Evolutionary conservation across 768 basidiomycete genomes (phyloP).

Genomic region (Peribolospora baueri): DNA sequence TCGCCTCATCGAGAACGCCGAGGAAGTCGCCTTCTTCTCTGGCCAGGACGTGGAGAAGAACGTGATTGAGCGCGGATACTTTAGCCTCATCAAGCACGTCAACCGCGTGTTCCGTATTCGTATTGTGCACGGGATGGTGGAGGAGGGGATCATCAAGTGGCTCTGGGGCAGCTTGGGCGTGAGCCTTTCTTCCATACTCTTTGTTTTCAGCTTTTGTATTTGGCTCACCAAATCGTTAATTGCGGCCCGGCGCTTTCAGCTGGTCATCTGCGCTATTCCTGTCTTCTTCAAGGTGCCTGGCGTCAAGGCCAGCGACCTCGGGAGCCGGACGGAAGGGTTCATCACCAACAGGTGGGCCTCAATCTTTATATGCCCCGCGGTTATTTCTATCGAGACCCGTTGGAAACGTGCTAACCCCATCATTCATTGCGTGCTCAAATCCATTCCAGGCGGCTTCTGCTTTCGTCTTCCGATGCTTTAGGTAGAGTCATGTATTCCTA

Average conservation of each 20-base stretch:
- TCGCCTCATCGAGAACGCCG: conserved; percentile 62
- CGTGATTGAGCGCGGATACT: conserved; percentile 70
- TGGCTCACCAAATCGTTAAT: neutral
- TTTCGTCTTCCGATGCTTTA: conserved; percentile 44
- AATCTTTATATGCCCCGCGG: too few relatives aligned
- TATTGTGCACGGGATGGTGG: conserved; percentile 75
- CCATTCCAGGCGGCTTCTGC: conserved; percentile 8
- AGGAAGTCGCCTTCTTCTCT: conserved; percentile 66
- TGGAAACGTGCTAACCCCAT: too few relatives aligned
- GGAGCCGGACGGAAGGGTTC: conserved; percentile 77
- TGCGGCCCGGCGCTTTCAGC: conserved; percentile 24
- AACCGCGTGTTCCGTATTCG: conserved; percentile 49
- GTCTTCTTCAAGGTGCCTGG: conserved; percentile 76
- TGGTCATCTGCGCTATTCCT: conserved; percentile 66
- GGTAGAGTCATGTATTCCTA: conserved; percentile 93
- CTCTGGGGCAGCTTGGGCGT: conserved; percentile 88
- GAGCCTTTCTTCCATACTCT: conserved; percentile 15
- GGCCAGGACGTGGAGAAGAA: conserved; percentile 78
- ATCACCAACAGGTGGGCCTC: conserved; percentile 54
- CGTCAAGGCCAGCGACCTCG: conserved; percentile 39
- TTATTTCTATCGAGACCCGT: too few relatives aligned
- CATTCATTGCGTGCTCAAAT: too few relatives aligned
- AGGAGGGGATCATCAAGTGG: conserved; percentile 86
- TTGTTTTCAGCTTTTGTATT: neutral
- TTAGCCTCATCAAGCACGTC: conserved; percentile 60